Conservation (phyloP, 2,329 filamentous ascomycete species). For the Byssothecium circinans region DNA sequence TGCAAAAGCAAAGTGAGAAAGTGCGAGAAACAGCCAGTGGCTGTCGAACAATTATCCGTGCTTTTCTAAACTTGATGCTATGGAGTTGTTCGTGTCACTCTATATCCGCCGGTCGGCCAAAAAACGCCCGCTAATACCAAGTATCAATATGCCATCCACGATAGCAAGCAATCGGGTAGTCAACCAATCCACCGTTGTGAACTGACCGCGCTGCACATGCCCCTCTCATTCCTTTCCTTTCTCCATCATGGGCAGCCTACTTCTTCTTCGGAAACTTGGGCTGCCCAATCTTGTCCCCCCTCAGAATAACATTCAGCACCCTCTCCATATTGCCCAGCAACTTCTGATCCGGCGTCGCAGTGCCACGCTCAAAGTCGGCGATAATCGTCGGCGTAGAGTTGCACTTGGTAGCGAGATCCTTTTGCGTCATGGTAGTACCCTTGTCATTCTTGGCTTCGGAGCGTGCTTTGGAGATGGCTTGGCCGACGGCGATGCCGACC, state of each 20-base stretch:
- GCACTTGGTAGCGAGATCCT: slow-evolving; percentile 80
- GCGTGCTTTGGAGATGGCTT: slow-evolving; percentile 78
- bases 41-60: too few relatives aligned
- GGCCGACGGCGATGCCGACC: slow-evolving; percentile 72
- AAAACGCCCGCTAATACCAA: slow-evolving; percentile 1
- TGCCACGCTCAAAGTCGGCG: slow-evolving; percentile 82
- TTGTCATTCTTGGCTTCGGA: slow-evolving; percentile 80
- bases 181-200: too few relatives aligned
- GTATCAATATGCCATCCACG: neutral
- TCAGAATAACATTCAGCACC: slow-evolving; percentile 83
- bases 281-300: slow-evolving; percentile 81
- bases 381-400: slow-evolving; percentile 82
- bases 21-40: too few relatives aligned
- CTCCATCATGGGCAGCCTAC: slow-evolving; percentile 2
- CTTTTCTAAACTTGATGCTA: too few relatives aligned
- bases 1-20: too few relatives aligned
- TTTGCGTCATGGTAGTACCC: slow-evolving; percentile 78
- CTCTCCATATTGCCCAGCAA: slow-evolving; percentile 76
- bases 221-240: too few relatives aligned
- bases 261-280: slow-evolving; percentile 79
- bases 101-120: neutral
- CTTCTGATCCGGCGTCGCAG: slow-evolving; percentile 80
- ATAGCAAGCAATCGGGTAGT: too few relatives aligned
- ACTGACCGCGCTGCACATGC: too few relatives aligned
- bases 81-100: neutral